Conservation (phyloP, 768 basidiomycete species). For the Lentinula lateritia region DNA sequence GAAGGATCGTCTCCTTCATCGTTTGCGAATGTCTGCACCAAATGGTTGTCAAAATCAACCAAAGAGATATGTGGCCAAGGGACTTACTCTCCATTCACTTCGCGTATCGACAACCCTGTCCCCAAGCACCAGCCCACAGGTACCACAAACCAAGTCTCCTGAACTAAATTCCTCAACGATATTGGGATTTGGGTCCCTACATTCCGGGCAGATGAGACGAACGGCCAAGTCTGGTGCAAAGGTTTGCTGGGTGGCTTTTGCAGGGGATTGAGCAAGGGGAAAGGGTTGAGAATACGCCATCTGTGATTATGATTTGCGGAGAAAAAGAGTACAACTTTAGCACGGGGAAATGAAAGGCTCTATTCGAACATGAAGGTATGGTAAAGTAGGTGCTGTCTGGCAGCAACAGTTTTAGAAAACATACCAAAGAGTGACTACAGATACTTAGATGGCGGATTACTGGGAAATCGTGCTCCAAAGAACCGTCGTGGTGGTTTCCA, state of each 20-base stretch:
- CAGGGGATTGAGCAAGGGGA: conserved; percentile 58
- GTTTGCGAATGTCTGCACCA: conserved; percentile 89
- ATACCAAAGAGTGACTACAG: neutral
- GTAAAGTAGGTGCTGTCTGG: neutral
- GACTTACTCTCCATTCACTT: conserved; percentile 93
- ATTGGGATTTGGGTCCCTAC: conserved; percentile 87
- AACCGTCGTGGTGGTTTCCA: neutral
- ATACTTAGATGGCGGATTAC: neutral
- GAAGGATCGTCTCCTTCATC: conserved; percentile 99
- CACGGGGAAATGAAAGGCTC: neutral
- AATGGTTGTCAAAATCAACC: conserved; percentile 7
- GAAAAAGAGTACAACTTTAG: neutral
- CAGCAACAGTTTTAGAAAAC: neutral
- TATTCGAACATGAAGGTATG: neutral
- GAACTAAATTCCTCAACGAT: conserved; percentile 97
- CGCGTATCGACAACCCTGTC: conserved; percentile 96
- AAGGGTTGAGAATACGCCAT: conserved; percentile 80
- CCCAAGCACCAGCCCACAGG: conserved; percentile 90
- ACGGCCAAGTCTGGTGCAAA: conserved; percentile 83
- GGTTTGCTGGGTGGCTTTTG: conserved; percentile 48
- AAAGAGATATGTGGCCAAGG: neutral
- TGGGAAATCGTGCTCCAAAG: neutral
- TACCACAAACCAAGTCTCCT: conserved; percentile 94
- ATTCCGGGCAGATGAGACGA: conserved; percentile 92
- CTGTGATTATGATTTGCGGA: neutral